These are phyloP conservation scores for Colletotrichum gloeosporioides DNA, from an alignment of 2,329 filamentous ascomycete species.

Conservation along the genomic window DNA sequence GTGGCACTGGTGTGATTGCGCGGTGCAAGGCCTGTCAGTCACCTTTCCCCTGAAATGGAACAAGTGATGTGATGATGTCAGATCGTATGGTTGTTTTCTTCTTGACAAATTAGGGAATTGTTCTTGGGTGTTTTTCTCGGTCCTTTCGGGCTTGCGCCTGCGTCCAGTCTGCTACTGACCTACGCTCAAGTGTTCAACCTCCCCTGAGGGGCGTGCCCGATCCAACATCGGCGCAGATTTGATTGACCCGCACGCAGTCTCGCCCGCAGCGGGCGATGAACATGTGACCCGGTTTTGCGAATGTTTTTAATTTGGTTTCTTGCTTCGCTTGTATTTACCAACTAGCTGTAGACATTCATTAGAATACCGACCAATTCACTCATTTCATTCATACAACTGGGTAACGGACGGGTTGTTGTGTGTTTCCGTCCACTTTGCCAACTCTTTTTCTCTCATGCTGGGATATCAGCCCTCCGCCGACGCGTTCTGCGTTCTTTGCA, in stretches of 20 bases:
- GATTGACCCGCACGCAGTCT: neutral
- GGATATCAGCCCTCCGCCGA: neutral
- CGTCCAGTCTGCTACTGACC: conserved; percentile 10
- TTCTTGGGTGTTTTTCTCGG: neutral
- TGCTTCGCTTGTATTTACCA: conserved; percentile 13
- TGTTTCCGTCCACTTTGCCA: neutral
- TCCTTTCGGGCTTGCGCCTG: neutral
- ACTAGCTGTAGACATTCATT: conserved; percentile 23
- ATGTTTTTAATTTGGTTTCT: neutral
- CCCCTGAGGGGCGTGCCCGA: neutral
- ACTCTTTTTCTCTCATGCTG: neutral
- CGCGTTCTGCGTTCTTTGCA: neutral
- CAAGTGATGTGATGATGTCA: neutral
- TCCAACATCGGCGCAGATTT: conserved; percentile 7
- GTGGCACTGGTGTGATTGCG: neutral
- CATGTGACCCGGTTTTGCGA: neutral
- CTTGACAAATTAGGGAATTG: neutral
- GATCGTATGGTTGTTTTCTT: neutral
- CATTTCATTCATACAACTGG: conserved; percentile 11
- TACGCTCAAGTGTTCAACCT: conserved; percentile 9
- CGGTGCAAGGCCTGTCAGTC: neutral
- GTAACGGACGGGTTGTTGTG: neutral
- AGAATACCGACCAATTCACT: conserved; percentile 10
- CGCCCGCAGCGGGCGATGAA: neutral
- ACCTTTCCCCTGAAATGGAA: neutral